Evolutionary conservation across 495 filamentous ascomycete genomes (phyloP), one percentile per base, ranked within the genome.

Genomic region (Usnea hakonensis): DNA sequence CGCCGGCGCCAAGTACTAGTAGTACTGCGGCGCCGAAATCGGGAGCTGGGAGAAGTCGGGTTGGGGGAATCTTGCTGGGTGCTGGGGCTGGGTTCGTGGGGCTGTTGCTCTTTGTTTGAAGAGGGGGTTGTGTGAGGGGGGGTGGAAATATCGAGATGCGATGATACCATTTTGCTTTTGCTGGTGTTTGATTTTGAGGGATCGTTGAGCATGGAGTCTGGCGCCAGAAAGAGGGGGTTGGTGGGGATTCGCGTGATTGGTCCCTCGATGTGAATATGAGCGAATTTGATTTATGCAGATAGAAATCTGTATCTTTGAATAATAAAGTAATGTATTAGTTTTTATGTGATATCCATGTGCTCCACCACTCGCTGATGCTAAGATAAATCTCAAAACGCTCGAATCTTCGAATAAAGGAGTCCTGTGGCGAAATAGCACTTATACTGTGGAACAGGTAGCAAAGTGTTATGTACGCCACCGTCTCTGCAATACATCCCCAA

Each of bases 21-120:
- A 61, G 58, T 58, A 65, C 64, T 10, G 53, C 59, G 35, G 64
- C 64, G 58, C 64, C 64, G 26, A 40, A 57, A 8, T 57, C 53
- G 17, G 21, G 53, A 13, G 60, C 53, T 33, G 26, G 40, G 38
- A 17, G 32, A 8, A 33, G 26, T 17, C 36, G 37, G 19, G 16
- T 35, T 46, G 40, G 21, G 1, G n/a, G 38, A 35, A 62, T n/a
- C 3, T 19, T 53, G 13, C 7, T 62, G 28, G 41, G 53, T 14
- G 30, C 17, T 19, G n/a, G 48, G 14, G 60, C 41, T 35, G 40
- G 60, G 7, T 14, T 40, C 8, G 54, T 43, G 11, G 60, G 26
- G 19, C 21, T 57, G 19, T 7, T 57, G 14, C n/a, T 62, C 1
- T 13, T 57, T 36, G 32, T 57, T 50, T 62, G 54, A 62, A 23